Conservation (phyloP, 2,329 filamentous ascomycete species). For the Penicillium hordei region DNA sequence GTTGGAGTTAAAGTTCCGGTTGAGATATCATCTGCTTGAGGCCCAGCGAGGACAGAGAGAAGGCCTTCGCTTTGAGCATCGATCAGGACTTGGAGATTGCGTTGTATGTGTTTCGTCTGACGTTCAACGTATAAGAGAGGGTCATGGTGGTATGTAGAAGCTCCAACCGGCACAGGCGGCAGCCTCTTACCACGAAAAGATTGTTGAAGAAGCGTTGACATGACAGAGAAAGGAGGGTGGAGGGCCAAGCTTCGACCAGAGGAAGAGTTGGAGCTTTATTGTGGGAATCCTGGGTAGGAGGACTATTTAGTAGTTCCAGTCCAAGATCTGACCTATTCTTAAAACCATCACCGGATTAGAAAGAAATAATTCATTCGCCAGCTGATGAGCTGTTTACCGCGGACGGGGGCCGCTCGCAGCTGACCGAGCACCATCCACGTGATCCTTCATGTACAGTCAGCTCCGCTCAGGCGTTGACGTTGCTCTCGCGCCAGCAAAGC, state of each 20-base stretch:
- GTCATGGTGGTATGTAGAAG: conserved; percentile 36
- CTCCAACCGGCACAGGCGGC: conserved; percentile 31
- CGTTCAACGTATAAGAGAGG: conserved; percentile 53
- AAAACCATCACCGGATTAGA: background rate
- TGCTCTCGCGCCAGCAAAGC: conserved; percentile 30
- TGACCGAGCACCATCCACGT: conserved; percentile 18
- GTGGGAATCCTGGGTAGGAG: background rate
- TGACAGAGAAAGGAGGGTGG: conserved; percentile 13
- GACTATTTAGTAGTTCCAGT: background rate
- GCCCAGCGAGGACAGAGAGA: conserved; percentile 47
- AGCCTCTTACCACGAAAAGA: conserved; percentile 27
- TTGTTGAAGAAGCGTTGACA: conserved; percentile 33
- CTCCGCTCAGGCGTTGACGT: conserved; percentile 26
- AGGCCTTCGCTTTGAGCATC: conserved; percentile 62
- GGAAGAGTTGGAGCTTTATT: background rate
- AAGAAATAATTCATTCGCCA: background rate
- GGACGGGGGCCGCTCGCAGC: conserved; percentile 4
- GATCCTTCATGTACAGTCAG: conserved; percentile 22
- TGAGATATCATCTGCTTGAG: conserved; percentile 46
- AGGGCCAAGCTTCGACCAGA: background rate
- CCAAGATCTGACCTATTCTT: background rate
- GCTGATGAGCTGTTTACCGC: conserved; percentile 4
- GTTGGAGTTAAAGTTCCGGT: conserved; percentile 46
- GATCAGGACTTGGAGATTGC: conserved; percentile 58
- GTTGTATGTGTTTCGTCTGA: conserved; percentile 55